Evolutionary conservation across 805 yeast genomes (phyloP).

Genomic region (Scheffersomyces stipitis): DNA sequence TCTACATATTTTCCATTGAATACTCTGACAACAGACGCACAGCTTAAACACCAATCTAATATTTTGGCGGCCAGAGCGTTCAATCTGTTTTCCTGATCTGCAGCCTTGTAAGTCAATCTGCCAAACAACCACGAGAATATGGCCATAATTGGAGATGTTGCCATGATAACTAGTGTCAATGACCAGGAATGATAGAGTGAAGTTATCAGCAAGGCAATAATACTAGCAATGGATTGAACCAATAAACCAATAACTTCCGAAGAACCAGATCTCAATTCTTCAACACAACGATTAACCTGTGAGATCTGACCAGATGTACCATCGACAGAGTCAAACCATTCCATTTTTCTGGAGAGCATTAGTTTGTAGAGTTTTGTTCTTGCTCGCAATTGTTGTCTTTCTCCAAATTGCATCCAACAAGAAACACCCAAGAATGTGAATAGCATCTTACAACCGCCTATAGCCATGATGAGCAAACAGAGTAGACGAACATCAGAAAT

Average conservation of each 20-base stretch:
- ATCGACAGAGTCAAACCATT: slow-evolving; percentile 63
- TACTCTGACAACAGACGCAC: slow-evolving; percentile 60
- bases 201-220: slow-evolving; percentile 55
- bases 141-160: slow-evolving; percentile 68
- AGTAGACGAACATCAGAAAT: slow-evolving; percentile 22
- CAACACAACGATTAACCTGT: slow-evolving; percentile 69
- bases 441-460: slow-evolving; percentile 32
- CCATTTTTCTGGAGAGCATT: slow-evolving; percentile 45
- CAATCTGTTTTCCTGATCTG: slow-evolving; percentile 55
- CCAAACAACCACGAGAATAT: slow-evolving; percentile 51
- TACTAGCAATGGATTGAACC: slow-evolving; percentile 52
- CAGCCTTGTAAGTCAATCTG: slow-evolving; percentile 45
- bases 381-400: slow-evolving; percentile 59
- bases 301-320: slow-evolving; percentile 63
- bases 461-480: slow-evolving; percentile 31
- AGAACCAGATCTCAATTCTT: slow-evolving; percentile 66
- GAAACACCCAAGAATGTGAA: slow-evolving; percentile 54
- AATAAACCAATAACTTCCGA: slow-evolving; percentile 66
- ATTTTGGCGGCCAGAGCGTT: slow-evolving; percentile 58
- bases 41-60: slow-evolving; percentile 67
- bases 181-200: slow-evolving; percentile 84
- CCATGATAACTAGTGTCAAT: slow-evolving; percentile 73
- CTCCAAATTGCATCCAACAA: slow-evolving; percentile 72
- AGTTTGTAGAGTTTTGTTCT: slow-evolving; percentile 46
- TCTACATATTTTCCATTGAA: slow-evolving; percentile 61